Evolutionary conservation across 331 rosid species (phyloP), one percentile per base, ranked within the genome.

Genomic region (Stylosanthes scabra): DNA sequence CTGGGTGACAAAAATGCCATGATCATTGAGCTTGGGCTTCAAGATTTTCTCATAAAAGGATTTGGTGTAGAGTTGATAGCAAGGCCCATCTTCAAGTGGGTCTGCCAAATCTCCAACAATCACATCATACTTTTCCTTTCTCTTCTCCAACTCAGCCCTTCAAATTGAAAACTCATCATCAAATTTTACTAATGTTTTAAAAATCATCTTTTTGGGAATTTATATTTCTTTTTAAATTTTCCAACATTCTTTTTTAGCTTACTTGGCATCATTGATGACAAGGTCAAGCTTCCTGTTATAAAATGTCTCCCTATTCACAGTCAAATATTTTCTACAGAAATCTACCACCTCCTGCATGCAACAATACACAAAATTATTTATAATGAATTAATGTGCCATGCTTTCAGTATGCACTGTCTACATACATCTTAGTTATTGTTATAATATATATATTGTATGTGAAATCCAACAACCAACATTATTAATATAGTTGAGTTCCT

Each of bases 1-100:
- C 93, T 94, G 97, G 39, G 97, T 94, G 41, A 91, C 99, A 78
- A 94, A 94, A 64, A 94, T 90, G 71, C 99, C 99, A 61, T 89
- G 89, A 20, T 78, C 75, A 51, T 82, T 90, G 70, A 94, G 96
- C 75, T 87, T 94, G n/a, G 93, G 96, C 80, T 91, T 91, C 66
- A 94, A 83, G 11, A 66, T 75, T 63, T 80, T 64, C 77, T 94
- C 89, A 63, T 91, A 94, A 81, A 94, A 94, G 68, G 90, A 84
- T 74, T 91, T 88, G 16, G 97, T 94, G 81, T 94, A 91, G 59
- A 94, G 96, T 60, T 94, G 97, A 74, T 91, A 87, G 49, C 99
- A 94, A 49, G 99, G 97, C 49, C 97, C 97, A 76, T 88, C 97
- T 86, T 94, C 91, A 64, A 90, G 92, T 5, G 97, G 99, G 69